Evolutionary conservation across 257 asterid species (phyloP), one percentile per base, ranked within the genome.

Genomic region (Anisodus tanguticus): DNA sequence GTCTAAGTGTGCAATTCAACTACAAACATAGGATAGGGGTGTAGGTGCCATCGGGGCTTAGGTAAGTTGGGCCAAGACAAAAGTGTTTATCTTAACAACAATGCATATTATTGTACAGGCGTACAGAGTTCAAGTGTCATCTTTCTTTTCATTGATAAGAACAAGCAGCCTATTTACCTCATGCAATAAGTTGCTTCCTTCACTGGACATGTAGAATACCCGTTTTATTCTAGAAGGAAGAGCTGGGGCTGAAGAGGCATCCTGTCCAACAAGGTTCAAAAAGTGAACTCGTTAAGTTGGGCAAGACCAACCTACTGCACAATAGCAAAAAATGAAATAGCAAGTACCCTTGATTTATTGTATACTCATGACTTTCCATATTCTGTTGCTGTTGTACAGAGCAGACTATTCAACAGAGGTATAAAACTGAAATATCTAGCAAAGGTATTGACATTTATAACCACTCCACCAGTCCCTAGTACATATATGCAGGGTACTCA

Each of bases 151-250:
- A 53, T 15, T 53, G 8, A 77, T 8, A 53, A 77, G 49, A 77
- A 77, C 64, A 77, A 77, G 3, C 22, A 53, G 26, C 49, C 41
- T 58, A 83, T 54, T 83, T 89, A 95, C 99, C 98, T 96, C 99
- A 83, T 96, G 98, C 91, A 94, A 87, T 83, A 94, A 91, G 87
- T 96, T 93, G 91, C 90, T 89, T 77, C 99, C 98, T 92, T 96
- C 99, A 81, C 98, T 96, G 79, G 99, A 96, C 97, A 96, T 94
- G 91, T 96, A 96, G 89, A 96, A 96, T 41, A 96, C 92, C 82
- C 97, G 91, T 88, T 94, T 96, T 89, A 96, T 89, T 90, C 92
- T 92, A 86, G 99, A 92, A 83, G 91, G 92, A 83, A 96, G 98
- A 39, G 91, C 88, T 60, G 91, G 97, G 85, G 84, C 87, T n/a